These are phyloP conservation scores for Conticribra weissflogii DNA, from an alignment of 108 stramenopile genomes.

Conservation along the genomic window DNA sequence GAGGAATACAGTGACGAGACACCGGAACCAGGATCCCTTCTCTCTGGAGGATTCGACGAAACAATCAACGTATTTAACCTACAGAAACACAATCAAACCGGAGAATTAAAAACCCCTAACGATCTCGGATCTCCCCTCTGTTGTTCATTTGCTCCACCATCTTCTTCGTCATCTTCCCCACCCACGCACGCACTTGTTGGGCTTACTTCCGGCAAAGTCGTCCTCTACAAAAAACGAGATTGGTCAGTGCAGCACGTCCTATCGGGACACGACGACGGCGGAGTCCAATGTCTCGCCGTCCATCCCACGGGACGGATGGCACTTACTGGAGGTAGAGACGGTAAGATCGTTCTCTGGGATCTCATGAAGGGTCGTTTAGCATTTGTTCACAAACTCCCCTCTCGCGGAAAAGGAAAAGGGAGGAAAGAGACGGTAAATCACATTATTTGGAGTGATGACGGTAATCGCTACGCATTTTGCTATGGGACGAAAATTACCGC, in stretches of 20 bases:
- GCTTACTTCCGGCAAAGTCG: constrained; percentile 73
- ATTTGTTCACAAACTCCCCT: constrained; percentile 69
- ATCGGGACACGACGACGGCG: constrained; percentile 74
- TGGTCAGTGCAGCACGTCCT: constrained; percentile 86
- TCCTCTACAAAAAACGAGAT: constrained; percentile 86
- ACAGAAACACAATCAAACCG: constrained; percentile 47
- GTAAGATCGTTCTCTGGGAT: constrained; percentile 88
- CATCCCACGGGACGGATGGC: constrained; percentile 89
- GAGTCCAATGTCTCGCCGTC: constrained; percentile 72
- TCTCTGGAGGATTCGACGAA: constrained; percentile 88
- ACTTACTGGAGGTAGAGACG: constrained; percentile 78
- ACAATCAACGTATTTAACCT: constrained; percentile 54
- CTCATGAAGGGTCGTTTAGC: constrained; percentile 85
- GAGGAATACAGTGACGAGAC: not conserved
- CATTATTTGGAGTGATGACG: constrained; percentile 75
- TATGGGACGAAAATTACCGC: constrained; percentile 78
- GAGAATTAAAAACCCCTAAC: constrained; percentile 77
- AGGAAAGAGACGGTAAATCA: constrained; percentile 60
- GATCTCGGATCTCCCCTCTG: constrained; percentile 83
- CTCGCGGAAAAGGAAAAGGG: constrained; percentile 12
- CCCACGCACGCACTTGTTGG: constrained; percentile 84
- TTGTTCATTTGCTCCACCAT: constrained; percentile 81
- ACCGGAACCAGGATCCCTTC: constrained; percentile 61
- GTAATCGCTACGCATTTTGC: constrained; percentile 71
- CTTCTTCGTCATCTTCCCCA: constrained; percentile 17